Base-by-base conservation (phyloP, 2,329 filamentous ascomycete genomes). In the Pseudogymnoascus sp. region DNA sequence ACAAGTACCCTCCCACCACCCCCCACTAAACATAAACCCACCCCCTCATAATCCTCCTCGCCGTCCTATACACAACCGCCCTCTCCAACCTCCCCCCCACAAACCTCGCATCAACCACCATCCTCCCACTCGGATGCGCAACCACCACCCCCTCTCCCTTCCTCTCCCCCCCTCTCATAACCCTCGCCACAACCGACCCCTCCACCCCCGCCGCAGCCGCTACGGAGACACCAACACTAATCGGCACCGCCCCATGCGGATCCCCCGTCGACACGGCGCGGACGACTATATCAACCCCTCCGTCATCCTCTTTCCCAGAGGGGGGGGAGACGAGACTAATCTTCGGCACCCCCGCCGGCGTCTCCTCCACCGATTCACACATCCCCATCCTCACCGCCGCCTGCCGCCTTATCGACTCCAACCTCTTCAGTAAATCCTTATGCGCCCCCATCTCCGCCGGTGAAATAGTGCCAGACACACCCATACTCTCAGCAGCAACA, bases 371-470 rank as follows among this genome's bases (percentile, higher is more conserved):
- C n/a, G n/a, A n/a, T n/a, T n/a, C n/a, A 80, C 79, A 57, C 6
- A 90, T 76, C 0, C 86, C 85, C 86, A 90, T 90, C 23, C 76
- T 77, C 0, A 81, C 78, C 0, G 84, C 82, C 0, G 83, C 87
- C 51, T 79, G 76, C 60, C 77, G 78, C 1, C 87, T 79, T 62
- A 90, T 85, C 0, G 74, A 73, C 63, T 89, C 79, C 45, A 89
- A 76, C 2, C 77, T 78, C 0, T 70, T 60, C 6, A 82, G 74
- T 0, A 86, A 73, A 1, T 69, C 69, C 0, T 74, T 67, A 62
- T 81, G 73, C 1, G 77, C 76, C 19, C 84, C 80, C 48, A 88
- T 79, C 28, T 79, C 77, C 23, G 82, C 77, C 0, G 86, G 85
- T 0, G 81, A 77, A 37, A 87, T 77, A 8, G 78, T 77, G 2